These are phyloP conservation scores for Penicillium sp. DNA, from an alignment of 2,329 filamentous ascomycete genomes.

Conservation along the genomic window DNA sequence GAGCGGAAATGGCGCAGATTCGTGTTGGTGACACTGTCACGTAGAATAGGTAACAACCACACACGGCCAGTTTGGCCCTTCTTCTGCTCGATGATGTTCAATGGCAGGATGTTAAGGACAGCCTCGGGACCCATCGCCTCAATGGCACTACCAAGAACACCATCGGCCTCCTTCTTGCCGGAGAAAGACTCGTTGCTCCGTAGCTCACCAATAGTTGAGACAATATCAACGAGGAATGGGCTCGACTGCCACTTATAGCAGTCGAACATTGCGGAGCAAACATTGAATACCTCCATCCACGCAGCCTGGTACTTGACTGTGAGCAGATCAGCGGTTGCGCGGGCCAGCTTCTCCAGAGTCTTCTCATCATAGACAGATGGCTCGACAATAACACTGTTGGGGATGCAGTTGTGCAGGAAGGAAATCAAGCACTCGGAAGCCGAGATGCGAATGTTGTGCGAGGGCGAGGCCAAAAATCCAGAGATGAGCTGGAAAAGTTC, in stretches of 20 bases:
- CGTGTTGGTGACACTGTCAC: slow-evolving; percentile 89
- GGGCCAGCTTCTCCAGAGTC: slow-evolving; percentile 76
- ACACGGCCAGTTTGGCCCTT: slow-evolving; percentile 82
- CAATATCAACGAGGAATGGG: slow-evolving; percentile 75
- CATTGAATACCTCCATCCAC: slow-evolving; percentile 92
- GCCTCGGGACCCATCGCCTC: slow-evolving; percentile 87
- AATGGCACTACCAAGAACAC: slow-evolving; percentile 84
- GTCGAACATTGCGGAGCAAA: slow-evolving; percentile 85
- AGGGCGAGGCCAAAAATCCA: slow-evolving; percentile 80
- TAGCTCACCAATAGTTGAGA: slow-evolving; percentile 82
- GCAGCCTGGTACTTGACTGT: slow-evolving; percentile 91
- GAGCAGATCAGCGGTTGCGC: slow-evolving; percentile 72
- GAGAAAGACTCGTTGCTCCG: slow-evolving; percentile 85
- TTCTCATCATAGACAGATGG: slow-evolving; percentile 94
- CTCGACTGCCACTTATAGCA: slow-evolving; percentile 81
- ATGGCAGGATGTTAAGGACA: slow-evolving; percentile 78
- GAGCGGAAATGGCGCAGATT: slow-evolving; percentile 80
- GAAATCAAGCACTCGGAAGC: slow-evolving; percentile 94
- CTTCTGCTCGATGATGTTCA: slow-evolving; percentile 80
- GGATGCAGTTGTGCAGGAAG: slow-evolving; percentile 88
- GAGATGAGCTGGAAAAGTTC: slow-evolving; percentile 81
- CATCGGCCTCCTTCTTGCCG: slow-evolving; percentile 93
- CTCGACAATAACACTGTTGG: slow-evolving; percentile 78
- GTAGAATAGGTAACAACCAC: slow-evolving; percentile 90
- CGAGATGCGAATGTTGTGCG: slow-evolving; percentile 91